A percentile compares a stretch with the other conserved stretches of the same genome.
Evolutionary conservation across 768 basidiomycete species (phyloP).

Genomic region (Mycena venus): DNA sequence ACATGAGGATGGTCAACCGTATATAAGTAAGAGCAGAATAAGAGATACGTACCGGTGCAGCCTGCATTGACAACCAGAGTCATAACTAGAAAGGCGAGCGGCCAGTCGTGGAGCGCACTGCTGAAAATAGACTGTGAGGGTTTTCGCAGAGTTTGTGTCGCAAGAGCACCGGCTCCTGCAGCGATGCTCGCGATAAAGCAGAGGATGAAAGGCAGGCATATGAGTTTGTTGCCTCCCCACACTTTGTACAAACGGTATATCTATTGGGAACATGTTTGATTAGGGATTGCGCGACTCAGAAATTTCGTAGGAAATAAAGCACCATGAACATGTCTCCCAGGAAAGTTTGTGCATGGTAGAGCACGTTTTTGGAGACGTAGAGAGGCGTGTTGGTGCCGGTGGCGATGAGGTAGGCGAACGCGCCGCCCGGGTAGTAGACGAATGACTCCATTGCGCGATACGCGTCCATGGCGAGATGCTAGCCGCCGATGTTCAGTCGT

Average conservation of each 20-base stretch:
- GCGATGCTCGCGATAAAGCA: slow-evolving; percentile 3
- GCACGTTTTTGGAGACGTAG: slow-evolving; percentile 23
- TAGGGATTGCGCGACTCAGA: background rate
- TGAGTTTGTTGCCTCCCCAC: background rate
- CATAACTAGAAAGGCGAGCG: background rate
- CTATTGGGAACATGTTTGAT: background rate
- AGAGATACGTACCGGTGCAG: slow-evolving; percentile 4
- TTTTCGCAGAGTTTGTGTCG: background rate
- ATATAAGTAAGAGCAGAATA: background rate
- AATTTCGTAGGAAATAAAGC: background rate
- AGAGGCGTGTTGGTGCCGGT: background rate
- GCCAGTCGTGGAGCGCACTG: slow-evolving; percentile 4
- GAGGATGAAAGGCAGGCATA: slow-evolving; percentile 1
- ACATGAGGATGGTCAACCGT: too few relatives aligned
- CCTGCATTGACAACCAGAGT: background rate
- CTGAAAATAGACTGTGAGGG: background rate
- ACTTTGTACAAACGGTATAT: slow-evolving; percentile 9
- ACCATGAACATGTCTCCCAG: slow-evolving; percentile 35
- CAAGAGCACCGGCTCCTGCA: background rate
- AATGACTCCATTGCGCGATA: slow-evolving; percentile 8
- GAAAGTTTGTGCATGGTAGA: slow-evolving; percentile 25
- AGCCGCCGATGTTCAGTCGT: background rate
- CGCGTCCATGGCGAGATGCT: slow-evolving; percentile 17
- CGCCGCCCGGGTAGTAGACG: background rate
- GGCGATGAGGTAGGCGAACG: slow-evolving; percentile 1